phyloP scores from a whole-genome alignment of 2,329 filamentous ascomycete genomes.

The Incumbomyces lentus region DNA sequence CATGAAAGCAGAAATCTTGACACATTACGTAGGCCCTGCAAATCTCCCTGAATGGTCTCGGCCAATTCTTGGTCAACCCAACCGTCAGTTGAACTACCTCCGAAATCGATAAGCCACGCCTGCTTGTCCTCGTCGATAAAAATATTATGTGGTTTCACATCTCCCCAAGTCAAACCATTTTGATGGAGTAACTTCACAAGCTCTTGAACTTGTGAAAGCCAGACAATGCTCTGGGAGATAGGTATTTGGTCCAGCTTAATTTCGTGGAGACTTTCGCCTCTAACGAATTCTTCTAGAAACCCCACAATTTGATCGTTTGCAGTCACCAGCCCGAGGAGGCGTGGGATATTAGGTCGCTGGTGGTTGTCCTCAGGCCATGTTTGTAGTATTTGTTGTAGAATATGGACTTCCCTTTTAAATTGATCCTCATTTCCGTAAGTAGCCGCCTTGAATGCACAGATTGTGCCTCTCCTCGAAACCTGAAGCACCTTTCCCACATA shows the following conservation, averaged over 20 bases:
- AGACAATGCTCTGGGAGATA: constrained; percentile 7
- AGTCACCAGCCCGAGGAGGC: constrained; percentile 7
- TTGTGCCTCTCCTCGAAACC: constrained; percentile 6
- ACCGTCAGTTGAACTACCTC: constrained; percentile 18
- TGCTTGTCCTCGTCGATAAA: constrained; percentile 19
- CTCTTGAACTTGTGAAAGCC: constrained; percentile 10
- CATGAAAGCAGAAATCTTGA: too few relatives aligned
- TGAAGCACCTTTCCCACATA: constrained; percentile 8
- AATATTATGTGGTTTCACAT: constrained; percentile 22
- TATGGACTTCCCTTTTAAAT: constrained; percentile 10
- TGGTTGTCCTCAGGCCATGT: constrained; percentile 9
- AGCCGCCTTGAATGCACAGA: constrained; percentile 12
- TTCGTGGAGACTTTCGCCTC: constrained; percentile 5
- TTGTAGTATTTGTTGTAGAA: constrained; percentile 11
- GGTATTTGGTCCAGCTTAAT: not conserved
- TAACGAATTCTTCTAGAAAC: constrained; percentile 9
- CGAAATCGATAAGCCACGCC: constrained; percentile 22
- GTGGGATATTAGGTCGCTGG: constrained; percentile 7
- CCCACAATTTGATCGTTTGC: constrained; percentile 6
- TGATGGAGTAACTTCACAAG: constrained; percentile 11
- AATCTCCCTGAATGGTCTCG: constrained; percentile 20
- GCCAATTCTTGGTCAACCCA: constrained; percentile 18
- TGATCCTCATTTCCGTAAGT: constrained; percentile 4
- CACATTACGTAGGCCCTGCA: constrained; percentile 13
- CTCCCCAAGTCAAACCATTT: constrained; percentile 19